A percentile compares a stretch with the other conserved stretches of the same genome.
Conservation (phyloP, 768 basidiomycete species). For the Lactarius pseudohatsudake region DNA sequence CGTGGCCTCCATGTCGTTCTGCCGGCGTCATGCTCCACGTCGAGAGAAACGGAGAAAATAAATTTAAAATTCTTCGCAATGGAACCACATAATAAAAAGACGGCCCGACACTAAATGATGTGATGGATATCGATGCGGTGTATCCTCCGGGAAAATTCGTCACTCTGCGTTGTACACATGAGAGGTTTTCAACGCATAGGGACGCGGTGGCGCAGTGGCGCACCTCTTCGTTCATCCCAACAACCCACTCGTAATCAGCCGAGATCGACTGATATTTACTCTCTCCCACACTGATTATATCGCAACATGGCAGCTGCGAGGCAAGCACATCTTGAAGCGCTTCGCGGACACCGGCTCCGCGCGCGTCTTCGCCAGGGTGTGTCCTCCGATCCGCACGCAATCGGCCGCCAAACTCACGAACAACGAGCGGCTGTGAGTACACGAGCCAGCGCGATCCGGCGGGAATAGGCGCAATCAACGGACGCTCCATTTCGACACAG, state of each 20-base stretch:
- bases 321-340: conserved; percentile 11
- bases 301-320: conserved; percentile 12
- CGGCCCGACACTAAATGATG: conserved; percentile 7
- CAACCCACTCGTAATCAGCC: conserved; percentile 26
- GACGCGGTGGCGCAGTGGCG: neutral
- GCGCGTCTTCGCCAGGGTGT: neutral
- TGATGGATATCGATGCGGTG: conserved; percentile 24
- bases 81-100: neutral
- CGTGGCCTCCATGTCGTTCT: neutral
- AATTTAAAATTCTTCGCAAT: neutral
- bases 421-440: conserved; percentile 9
- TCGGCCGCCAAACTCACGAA: conserved; percentile 19
- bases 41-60: neutral
- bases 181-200: neutral
- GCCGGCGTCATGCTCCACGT: neutral
- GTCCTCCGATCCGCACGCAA: conserved; percentile 6
- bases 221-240: conserved; percentile 21
- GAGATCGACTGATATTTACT: conserved; percentile 22
- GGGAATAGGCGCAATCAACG: conserved; percentile 5
- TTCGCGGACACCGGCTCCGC: neutral
- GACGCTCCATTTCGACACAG: conserved; percentile 22
- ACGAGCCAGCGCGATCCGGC: conserved; percentile 24
- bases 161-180: conserved; percentile 1
- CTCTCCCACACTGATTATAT: conserved; percentile 13
- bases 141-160: conserved; percentile 8